phyloP scores from a whole-genome alignment of 805 yeast species.

The Yarrowia osloensis region DNA sequence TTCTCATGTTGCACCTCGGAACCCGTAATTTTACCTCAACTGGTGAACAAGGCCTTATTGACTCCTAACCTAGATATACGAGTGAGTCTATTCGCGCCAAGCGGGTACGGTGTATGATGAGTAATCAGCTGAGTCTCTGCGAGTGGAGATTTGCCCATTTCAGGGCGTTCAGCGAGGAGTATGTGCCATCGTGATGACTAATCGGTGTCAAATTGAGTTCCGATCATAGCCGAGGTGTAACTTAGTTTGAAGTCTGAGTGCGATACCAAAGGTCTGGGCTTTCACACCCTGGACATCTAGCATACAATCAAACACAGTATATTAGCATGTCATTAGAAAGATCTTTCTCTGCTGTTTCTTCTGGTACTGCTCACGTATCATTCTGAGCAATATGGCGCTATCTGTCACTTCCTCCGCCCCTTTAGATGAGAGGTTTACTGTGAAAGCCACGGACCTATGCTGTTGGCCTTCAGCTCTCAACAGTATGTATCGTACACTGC shows the following conservation, averaged over 20 bases:
- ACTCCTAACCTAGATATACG: slow-evolving; percentile 23
- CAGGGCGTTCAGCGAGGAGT: background rate
- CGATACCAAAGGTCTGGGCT: too few species aligned
- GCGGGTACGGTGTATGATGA: background rate
- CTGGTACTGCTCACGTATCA: background rate
- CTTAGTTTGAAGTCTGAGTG: too few species aligned
- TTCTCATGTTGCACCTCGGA: too few species aligned
- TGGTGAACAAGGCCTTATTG: slow-evolving; percentile 2
- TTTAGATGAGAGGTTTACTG: too few species aligned
- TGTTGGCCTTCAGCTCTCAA: too few species aligned
- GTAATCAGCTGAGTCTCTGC: background rate
- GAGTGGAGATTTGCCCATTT: background rate
- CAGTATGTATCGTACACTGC: too few species aligned
- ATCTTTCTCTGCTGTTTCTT: background rate
- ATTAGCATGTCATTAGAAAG: background rate
- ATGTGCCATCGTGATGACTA: background rate
- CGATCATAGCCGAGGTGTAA: too few species aligned
- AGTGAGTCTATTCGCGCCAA: slow-evolving; percentile 4
- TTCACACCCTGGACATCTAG: too few species aligned
- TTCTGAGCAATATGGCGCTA: background rate
- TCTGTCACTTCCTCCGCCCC: background rate
- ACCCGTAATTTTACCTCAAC: background rate
- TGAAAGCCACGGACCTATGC: too few species aligned
- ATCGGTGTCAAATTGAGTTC: background rate
- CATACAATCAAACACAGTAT: background rate